Conservation (phyloP, 2,329 filamentous ascomycete species). For the Fusarium proliferatum region DNA sequence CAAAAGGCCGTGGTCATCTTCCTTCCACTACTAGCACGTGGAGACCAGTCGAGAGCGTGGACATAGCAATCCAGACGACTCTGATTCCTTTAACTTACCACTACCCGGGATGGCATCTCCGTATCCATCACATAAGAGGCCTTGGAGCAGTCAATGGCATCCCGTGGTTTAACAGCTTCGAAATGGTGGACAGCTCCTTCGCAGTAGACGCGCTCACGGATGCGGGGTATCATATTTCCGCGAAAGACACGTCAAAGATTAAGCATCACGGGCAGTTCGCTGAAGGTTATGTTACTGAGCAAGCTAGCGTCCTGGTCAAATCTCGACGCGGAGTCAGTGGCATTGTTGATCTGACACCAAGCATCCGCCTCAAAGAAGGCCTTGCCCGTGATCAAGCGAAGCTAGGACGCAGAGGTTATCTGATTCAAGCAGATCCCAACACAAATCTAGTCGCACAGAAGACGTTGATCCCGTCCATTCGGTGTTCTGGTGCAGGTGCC, state of each 20-base stretch:
- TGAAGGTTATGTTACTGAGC: background rate
- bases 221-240: background rate
- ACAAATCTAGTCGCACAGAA: slow-evolving; percentile 25
- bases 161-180: background rate
- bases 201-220: background rate
- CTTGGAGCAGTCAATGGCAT: background rate
- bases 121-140: slow-evolving; percentile 35
- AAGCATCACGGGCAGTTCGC: background rate
- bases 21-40: background rate
- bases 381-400: background rate
- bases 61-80: slow-evolving; percentile 39
- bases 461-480: slow-evolving; percentile 21
- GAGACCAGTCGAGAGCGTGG: slow-evolving; percentile 38
- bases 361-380: rapidly evolving
- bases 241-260: background rate
- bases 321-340: slow-evolving; percentile 21
- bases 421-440: slow-evolving; percentile 22
- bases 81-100: slow-evolving; percentile 43
- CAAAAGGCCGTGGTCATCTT: background rate
- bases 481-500: background rate
- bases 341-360: background rate
- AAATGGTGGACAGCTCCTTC: slow-evolving; percentile 21
- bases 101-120: slow-evolving; percentile 50
- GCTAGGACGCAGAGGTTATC: background rate
- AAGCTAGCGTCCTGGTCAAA: background rate